Conservation (phyloP, 139 green algal species). For the Chlamydomonas applanata region DNA sequence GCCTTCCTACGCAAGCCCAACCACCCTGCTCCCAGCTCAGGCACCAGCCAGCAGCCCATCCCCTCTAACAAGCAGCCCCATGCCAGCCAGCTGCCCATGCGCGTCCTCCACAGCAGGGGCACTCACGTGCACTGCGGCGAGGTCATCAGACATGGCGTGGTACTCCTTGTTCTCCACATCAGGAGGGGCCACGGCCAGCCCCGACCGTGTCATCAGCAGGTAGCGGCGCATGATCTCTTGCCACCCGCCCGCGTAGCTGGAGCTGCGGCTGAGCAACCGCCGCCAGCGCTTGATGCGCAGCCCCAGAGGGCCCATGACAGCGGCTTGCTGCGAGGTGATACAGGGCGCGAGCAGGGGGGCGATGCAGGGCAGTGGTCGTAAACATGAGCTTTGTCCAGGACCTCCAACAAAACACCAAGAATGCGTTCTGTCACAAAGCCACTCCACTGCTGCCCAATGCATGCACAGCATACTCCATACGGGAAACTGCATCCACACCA, state of each 20-base stretch:
- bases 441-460: too few species aligned
- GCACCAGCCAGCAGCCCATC: too few species aligned
- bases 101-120: too few species aligned
- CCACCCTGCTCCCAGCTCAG: too few species aligned
- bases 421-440: too few species aligned
- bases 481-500: not conserved
- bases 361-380: too few species aligned
- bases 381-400: too few species aligned
- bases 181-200: not conserved
- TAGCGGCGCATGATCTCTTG: conserved; percentile 10
- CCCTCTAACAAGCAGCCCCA: too few species aligned
- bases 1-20: too few species aligned
- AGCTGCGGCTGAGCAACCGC: not conserved
- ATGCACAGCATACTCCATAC: too few species aligned
- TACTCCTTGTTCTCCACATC: not conserved
- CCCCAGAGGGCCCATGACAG: not conserved
- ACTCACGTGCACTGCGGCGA: conserved; percentile 8
- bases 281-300: conserved; percentile 12
- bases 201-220: conserved; percentile 3
- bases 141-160: not conserved
- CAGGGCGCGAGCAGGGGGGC: not conserved
- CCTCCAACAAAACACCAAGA: too few species aligned
- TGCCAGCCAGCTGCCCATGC: too few species aligned
- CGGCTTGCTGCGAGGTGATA: not conserved
- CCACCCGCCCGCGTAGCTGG: conserved; percentile 4